Conservation (phyloP, 306 rosid genomes). For the Quercus variabilis region DNA sequence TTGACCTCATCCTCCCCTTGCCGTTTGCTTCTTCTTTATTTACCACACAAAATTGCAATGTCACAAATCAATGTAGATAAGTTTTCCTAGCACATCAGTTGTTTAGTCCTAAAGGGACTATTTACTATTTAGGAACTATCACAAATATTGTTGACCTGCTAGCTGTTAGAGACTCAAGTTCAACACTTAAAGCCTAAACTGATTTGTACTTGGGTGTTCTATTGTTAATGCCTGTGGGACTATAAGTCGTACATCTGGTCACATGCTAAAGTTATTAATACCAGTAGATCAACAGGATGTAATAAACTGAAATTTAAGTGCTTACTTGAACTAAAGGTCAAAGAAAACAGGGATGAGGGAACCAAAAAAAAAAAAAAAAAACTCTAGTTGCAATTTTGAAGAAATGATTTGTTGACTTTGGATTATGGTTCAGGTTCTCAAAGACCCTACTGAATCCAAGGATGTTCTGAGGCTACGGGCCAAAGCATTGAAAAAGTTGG, state of each 20-base stretch:
- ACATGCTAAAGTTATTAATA: background rate
- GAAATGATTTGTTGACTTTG: background rate
- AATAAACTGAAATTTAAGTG: background rate
- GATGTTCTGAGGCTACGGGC: conserved; percentile 70
- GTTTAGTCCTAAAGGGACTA: background rate
- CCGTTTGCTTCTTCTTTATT: background rate
- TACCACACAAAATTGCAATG: background rate
- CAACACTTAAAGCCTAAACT: background rate
- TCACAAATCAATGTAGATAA: background rate
- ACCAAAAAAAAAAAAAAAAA: background rate
- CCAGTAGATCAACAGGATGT: background rate
- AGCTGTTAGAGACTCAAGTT: background rate
- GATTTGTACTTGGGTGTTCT: background rate
- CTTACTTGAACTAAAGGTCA: background rate
- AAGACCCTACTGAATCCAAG: conserved; percentile 66
- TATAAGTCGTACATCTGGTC: background rate
- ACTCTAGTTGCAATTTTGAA: background rate
- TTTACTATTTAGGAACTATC: background rate
- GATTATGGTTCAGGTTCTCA: conserved; percentile 63
- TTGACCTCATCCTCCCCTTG: background rate
- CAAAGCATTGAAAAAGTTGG: conserved; percentile 62
- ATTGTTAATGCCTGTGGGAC: background rate
- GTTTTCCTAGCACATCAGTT: background rate
- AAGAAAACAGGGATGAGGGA: background rate
- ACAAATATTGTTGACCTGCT: background rate